phyloP scores from a whole-genome alignment of 1,284 basidiomycete species.

The Cystobasidium slooffiae region DNA sequence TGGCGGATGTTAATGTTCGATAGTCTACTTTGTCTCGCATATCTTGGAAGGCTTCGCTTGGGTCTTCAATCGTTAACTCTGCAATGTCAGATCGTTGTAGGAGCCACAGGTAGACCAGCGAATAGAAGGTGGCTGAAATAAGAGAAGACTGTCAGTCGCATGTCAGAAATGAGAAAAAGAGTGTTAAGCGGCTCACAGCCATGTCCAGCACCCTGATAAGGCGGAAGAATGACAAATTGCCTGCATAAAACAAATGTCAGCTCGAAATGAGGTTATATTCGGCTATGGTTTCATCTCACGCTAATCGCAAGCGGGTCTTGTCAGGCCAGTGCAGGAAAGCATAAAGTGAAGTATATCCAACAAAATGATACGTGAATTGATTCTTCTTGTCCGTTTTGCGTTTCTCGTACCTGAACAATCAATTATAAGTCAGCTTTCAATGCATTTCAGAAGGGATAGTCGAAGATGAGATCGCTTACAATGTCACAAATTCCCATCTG shows the following conservation, averaged over 20 bases:
- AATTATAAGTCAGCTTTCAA: slow-evolving; percentile 2
- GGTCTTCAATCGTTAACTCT: slow-evolving; percentile 93
- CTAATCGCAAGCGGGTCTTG: slow-evolving; percentile 78
- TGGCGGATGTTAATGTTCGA: slow-evolving; percentile 71
- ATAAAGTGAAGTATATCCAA: slow-evolving; percentile 88
- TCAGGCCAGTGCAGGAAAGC: slow-evolving; percentile 94
- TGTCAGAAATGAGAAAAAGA: neutral
- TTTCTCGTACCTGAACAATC: slow-evolving; percentile 72
- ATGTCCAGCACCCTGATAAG: slow-evolving; percentile 86
- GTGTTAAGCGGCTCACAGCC: slow-evolving; percentile 68
- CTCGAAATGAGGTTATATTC: slow-evolving; percentile 39
- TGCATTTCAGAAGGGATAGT: neutral
- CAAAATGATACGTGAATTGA: slow-evolving; percentile 75
- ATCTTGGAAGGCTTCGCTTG: slow-evolving; percentile 93
- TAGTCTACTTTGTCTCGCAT: slow-evolving; percentile 91
- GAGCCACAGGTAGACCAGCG: slow-evolving; percentile 78
- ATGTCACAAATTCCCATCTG: slow-evolving; percentile 59
- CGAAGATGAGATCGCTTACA: slow-evolving; percentile 48
- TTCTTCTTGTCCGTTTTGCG: slow-evolving; percentile 65
- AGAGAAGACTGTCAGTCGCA: slow-evolving; percentile 25
- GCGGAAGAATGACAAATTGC: slow-evolving; percentile 91
- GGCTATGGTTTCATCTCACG: slow-evolving; percentile 60
- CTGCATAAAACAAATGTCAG: slow-evolving; percentile 58
- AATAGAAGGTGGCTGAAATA: slow-evolving; percentile 78
- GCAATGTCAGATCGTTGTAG: slow-evolving; percentile 70